Conservation (phyloP, 2,329 filamentous ascomycete genomes). For the Colletotrichum noveboracense region DNA sequence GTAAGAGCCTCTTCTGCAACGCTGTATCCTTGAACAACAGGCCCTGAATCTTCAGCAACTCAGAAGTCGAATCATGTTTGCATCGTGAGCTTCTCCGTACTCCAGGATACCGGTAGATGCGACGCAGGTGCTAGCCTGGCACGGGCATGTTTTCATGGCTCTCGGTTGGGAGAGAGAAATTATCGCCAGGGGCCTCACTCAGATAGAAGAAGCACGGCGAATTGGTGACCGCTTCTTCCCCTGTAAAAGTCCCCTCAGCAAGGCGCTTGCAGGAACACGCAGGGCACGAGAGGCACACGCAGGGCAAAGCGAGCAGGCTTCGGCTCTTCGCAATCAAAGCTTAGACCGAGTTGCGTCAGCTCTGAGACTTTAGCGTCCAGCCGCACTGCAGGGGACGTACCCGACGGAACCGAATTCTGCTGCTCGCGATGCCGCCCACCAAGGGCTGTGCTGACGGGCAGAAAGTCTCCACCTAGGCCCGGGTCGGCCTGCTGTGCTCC, state of each 20-base stretch:
- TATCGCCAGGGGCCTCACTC: not conserved
- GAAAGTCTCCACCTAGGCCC: not conserved
- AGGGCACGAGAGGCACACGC: not conserved
- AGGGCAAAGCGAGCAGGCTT: not conserved
- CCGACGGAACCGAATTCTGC: not conserved
- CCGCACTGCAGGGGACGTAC: slow-evolving; percentile 13
- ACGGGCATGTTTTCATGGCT: not conserved
- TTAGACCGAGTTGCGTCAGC: not conserved
- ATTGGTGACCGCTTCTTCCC: not conserved
- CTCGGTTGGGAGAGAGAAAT: not conserved
- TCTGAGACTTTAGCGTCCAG: slow-evolving; percentile 7
- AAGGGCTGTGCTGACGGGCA: not conserved
- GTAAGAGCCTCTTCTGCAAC: not conserved
- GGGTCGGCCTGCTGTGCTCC: not conserved
- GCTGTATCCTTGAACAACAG: not conserved
- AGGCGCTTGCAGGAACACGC: not conserved
- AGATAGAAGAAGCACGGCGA: not conserved
- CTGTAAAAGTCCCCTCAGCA: not conserved
- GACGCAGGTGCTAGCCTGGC: not conserved
- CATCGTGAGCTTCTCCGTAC: not conserved
- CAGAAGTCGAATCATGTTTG: not conserved
- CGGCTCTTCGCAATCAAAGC: not conserved
- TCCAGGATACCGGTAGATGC: not conserved
- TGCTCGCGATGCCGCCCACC: not conserved
- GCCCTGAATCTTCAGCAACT: not conserved